Evolutionary conservation across 2,329 filamentous ascomycete genomes (phyloP).

Genomic region (Pseudocercospora vitis): DNA sequence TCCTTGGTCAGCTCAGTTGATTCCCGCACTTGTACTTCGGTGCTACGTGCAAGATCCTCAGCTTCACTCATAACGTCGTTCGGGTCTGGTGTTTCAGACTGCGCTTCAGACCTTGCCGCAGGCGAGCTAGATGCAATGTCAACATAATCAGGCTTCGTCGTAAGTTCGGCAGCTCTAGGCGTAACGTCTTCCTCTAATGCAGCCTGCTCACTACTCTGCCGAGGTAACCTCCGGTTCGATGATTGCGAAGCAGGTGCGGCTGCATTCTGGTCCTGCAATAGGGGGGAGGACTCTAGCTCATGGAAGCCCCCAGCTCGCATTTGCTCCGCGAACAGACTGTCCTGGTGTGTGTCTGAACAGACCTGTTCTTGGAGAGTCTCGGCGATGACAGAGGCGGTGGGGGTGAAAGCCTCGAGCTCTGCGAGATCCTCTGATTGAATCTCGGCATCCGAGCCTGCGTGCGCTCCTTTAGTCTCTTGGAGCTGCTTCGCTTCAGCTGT

Average conservation of each 20-base stretch:
- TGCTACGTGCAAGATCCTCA: not conserved
- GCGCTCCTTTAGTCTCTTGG: too few species aligned
- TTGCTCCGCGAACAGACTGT: constrained; percentile 19
- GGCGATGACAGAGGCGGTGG: constrained; percentile 6
- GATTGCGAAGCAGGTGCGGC: constrained; percentile 8
- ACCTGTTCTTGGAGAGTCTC: constrained; percentile 12
- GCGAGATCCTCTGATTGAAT: not conserved
- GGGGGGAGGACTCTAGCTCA: not conserved
- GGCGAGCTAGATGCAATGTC: constrained; percentile 19
- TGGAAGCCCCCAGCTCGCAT: constrained; percentile 9
- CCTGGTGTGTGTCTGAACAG: not conserved
- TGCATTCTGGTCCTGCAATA: not conserved
- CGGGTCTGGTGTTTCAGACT: not conserved
- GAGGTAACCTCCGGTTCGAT: not conserved
- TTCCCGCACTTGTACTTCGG: not conserved
- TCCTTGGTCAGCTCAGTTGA: not conserved
- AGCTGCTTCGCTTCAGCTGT: not conserved
- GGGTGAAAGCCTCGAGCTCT: constrained; percentile 1
- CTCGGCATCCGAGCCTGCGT: not conserved
- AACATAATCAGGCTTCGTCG: constrained; percentile 12
- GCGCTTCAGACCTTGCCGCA: not conserved
- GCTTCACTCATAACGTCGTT: not conserved
- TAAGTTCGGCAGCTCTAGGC: not conserved
- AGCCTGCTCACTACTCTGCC: too few species aligned
- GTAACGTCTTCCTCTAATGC: not conserved